Base-by-base conservation (phyloP, 1,139 yeast genomes). In the Suhomyces yuchorum region DNA sequence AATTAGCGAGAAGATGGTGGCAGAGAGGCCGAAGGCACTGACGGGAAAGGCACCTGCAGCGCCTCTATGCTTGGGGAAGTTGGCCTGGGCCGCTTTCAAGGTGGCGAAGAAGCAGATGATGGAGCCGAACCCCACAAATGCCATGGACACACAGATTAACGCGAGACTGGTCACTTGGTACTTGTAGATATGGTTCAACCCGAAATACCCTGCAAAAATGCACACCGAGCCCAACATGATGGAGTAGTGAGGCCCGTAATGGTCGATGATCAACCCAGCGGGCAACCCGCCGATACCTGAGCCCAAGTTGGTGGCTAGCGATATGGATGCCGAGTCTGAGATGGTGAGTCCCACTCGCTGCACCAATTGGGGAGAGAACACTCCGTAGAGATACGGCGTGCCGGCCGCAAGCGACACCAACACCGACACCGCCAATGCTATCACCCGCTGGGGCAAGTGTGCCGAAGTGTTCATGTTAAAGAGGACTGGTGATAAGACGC, bases 361-460 rank as follows among this genome's bases (percentile, higher is more conserved):
- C 30, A 84, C 75, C 53, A 86, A 66, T 60, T 86, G 91, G 1
- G 92, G 92, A 2, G 89, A 82, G 60, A 82, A 87, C 12, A 82
- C 81, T 1, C 92, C 87, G 60, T 82, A 87, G 19, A 85, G 67
- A 59, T 85, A 86, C 0, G 89, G 87, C 1, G 92, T 85, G 0
- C 93, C 92, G 2, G 90, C 63, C 1, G 74, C 78, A 41, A 75
- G 54, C 1, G 76, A 65, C 28, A 75, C 69, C 36, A 73, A 60
- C n/a, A 73, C 60, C 12, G 70, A 61, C 17, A 59, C 59, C 28
- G 48, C 47, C 49, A 56, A 48, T 4, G 58, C 48, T 15, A 50
- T 23, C 39, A 56, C 48, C n/a, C 60, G 46, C 32, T 48, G 47
- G 12, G 56, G 50, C 28, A 51, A 40, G 40, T 53, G 54, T 23